These are phyloP conservation scores for Penicillium maclennaniae DNA, from an alignment of 495 filamentous ascomycete species.

Conservation along the genomic window DNA sequence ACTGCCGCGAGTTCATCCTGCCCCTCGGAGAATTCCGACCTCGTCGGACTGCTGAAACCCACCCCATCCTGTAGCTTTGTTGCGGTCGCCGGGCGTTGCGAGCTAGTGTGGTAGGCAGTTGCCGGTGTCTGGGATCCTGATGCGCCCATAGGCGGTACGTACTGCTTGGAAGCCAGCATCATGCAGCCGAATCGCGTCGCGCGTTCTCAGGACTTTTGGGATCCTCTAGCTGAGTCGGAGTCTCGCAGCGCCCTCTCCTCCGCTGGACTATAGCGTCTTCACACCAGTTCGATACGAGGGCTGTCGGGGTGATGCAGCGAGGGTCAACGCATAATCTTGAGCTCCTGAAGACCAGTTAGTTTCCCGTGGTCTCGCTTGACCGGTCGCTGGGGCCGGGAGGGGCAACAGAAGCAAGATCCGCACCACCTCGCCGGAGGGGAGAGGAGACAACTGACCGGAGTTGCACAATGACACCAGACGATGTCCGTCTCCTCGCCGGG, in stretches of 20 bases:
- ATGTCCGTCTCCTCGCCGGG: slow-evolving; percentile 5
- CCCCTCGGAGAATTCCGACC: slow-evolving; percentile 89
- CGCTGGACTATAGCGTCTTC: slow-evolving; percentile 6
- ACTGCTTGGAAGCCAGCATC: slow-evolving; percentile 85
- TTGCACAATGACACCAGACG: slow-evolving; percentile 6
- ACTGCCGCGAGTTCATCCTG: slow-evolving; percentile 57
- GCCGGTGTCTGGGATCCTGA: slow-evolving; percentile 52
- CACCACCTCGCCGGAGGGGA: neutral
- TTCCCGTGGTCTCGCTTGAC: slow-evolving; percentile 1
- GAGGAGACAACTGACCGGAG: slow-evolving; percentile 10
- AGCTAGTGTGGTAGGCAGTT: slow-evolving; percentile 49
- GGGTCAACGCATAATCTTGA: slow-evolving; percentile 23
- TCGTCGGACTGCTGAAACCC: slow-evolving; percentile 79
- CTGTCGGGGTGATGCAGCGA: slow-evolving; percentile 5
- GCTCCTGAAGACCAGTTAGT: slow-evolving; percentile 10
- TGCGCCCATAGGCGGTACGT: slow-evolving; percentile 59
- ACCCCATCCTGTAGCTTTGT: slow-evolving; percentile 55
- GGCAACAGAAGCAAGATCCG: neutral
- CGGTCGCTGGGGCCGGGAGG: slow-evolving; percentile 3
- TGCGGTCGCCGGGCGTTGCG: slow-evolving; percentile 50
- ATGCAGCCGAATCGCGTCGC: slow-evolving; percentile 35
- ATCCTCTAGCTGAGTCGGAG: neutral
- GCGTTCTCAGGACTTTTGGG: neutral
- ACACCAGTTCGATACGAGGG: slow-evolving; percentile 7
- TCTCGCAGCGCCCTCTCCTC: slow-evolving; percentile 10